A percentile compares a stretch with the other conserved stretches of the same genome.
Conservation (phyloP, 768 basidiomycete genomes). For the Suillus cothurnatus region DNA sequence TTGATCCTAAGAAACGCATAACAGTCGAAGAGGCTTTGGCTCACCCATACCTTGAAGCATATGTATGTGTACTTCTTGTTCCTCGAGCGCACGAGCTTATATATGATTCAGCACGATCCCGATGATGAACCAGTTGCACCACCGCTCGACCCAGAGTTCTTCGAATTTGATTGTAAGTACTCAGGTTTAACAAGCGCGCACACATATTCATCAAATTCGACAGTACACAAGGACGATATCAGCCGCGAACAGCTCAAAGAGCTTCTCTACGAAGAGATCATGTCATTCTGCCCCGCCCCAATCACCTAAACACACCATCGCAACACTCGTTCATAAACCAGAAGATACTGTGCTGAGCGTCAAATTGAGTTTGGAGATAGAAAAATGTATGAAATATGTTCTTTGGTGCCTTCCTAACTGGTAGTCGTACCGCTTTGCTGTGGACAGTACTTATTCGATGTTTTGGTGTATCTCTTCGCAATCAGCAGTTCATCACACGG, state of each 20-base stretch:
- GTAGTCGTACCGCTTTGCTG: neutral
- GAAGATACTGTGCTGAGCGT: neutral
- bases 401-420: neutral
- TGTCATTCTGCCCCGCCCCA: conserved; percentile 76
- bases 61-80: conserved; percentile 49
- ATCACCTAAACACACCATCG: conserved; percentile 37
- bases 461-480: conserved; percentile 1
- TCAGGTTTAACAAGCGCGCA: neutral
- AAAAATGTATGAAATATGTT: conserved; percentile 8
- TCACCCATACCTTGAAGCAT: conserved; percentile 95
- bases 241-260: conserved; percentile 95
- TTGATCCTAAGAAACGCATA: conserved; percentile 96
- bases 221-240: conserved; percentile 95
- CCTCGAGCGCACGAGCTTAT: conserved; percentile 12
- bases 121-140: conserved; percentile 96
- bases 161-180: conserved; percentile 89
- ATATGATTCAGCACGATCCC: conserved; percentile 72
- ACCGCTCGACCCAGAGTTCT: conserved; percentile 95
- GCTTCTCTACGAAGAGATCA: conserved; percentile 92
- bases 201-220: conserved; percentile 7
- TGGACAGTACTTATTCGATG: conserved; percentile 1
- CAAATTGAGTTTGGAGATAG: neutral
- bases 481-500: neutral
- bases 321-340: neutral
- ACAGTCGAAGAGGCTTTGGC: conserved; percentile 92